phyloP scores from a whole-genome alignment of 2,329 filamentous ascomycete genomes.

The Venturiaceae sp. region DNA sequence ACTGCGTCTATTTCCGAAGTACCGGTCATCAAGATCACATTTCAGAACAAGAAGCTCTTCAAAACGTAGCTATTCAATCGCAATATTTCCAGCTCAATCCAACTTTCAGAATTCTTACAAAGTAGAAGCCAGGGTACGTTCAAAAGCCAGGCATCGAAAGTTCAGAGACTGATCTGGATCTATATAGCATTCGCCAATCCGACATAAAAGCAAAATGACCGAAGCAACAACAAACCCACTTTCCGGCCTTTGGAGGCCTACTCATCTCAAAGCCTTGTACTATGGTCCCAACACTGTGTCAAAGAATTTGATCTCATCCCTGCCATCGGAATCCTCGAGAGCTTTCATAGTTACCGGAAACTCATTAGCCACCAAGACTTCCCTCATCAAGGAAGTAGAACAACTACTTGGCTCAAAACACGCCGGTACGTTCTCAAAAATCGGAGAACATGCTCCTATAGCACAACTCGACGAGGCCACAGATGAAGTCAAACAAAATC shows the following conservation, averaged over 20 bases:
- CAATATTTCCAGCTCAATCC: neutral
- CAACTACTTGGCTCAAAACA: conserved; percentile 34
- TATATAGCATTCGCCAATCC: neutral
- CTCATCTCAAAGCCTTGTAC: conserved; percentile 38
- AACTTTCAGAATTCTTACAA: neutral
- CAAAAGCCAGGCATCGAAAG: neutral
- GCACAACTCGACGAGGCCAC: conserved; percentile 44
- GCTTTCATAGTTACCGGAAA: conserved; percentile 48
- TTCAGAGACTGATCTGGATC: neutral
- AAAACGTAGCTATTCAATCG: neutral
- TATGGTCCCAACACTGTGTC: conserved; percentile 39
- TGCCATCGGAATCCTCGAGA: conserved; percentile 36
- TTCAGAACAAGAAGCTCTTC: neutral
- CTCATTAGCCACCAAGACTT: conserved; percentile 44
- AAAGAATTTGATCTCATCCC: conserved; percentile 34
- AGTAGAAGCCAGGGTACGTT: neutral
- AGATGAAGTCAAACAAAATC: conserved; percentile 33
- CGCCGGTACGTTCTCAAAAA: conserved; percentile 45
- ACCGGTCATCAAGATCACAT: neutral
- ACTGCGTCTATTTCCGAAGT: neutral
- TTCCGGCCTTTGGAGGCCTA: conserved; percentile 41
- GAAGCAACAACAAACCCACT: conserved; percentile 34
- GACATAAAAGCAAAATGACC: conserved; percentile 25
- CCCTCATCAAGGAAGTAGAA: conserved; percentile 42
- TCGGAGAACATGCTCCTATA: conserved; percentile 47